Evolutionary conservation across 1,284 basidiomycete species (phyloP).

Genomic region (Filobasidium uniguttulatum): DNA sequence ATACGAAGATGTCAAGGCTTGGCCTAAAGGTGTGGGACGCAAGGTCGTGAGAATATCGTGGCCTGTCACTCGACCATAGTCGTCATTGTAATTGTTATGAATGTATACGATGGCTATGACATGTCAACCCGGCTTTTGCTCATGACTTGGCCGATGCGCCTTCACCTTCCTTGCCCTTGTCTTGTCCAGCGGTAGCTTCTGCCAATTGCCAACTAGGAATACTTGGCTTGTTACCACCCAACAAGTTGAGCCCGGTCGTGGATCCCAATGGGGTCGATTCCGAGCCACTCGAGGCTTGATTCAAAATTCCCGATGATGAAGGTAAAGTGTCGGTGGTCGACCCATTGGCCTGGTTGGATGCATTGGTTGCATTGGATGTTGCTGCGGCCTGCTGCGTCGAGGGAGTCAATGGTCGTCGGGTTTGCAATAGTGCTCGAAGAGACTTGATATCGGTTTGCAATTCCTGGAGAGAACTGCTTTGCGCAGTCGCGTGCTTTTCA

Average conservation of each 20-base stretch:
- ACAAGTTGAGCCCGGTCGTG: conserved; percentile 1
- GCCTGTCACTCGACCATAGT: too few relatives aligned
- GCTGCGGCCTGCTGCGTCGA: conserved; percentile 6
- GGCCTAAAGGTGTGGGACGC: conserved; percentile 50
- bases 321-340: neutral
- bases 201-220: conserved; percentile 78
- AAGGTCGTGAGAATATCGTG: conserved; percentile 51
- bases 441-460: conserved; percentile 91
- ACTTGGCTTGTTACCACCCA: conserved; percentile 45
- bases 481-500: conserved; percentile 76
- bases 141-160: too few relatives aligned
- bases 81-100: too few relatives aligned
- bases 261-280: neutral
- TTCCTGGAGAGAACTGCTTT: conserved; percentile 46
- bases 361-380: neutral
- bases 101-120: too few relatives aligned
- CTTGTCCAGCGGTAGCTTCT: neutral
- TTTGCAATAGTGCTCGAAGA: conserved; percentile 80
- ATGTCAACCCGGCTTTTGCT: too few relatives aligned
- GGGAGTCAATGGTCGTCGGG: conserved; percentile 43
- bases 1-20: conserved; percentile 41
- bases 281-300: neutral
- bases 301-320: neutral
- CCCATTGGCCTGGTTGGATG: neutral
- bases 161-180: conserved; percentile 5